phyloP scores from a whole-genome alignment of 352 stramenopile genomes.

The Phytopythium mirpurense region DNA sequence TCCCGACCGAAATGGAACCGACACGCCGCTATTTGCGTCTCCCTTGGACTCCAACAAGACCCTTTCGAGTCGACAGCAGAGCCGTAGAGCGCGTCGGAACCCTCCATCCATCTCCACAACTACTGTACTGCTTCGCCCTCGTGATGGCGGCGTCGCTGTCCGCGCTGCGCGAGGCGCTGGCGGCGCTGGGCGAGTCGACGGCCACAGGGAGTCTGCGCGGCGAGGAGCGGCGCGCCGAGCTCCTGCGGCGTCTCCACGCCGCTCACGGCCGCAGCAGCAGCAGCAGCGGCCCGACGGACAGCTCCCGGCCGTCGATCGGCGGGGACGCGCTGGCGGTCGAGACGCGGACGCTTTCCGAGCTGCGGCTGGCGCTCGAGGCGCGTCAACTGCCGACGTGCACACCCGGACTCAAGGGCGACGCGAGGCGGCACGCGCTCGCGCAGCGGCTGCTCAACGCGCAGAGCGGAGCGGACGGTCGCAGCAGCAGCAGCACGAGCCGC shows the following conservation, averaged over 20 bases:
- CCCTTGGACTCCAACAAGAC: too few species aligned
- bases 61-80: too few species aligned
- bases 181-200: slow-evolving; percentile 26
- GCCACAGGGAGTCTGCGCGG: slow-evolving; percentile 27
- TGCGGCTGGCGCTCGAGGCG: slow-evolving; percentile 31
- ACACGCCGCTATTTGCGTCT: too few species aligned
- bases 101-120: too few species aligned
- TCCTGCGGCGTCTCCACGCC: slow-evolving; percentile 19
- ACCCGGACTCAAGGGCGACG: slow-evolving; percentile 37
- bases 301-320: too few species aligned
- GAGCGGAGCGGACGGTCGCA: background rate
- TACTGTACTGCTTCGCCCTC: background rate
- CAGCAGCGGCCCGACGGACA: too few species aligned
- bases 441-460: slow-evolving; percentile 31
- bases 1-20: too few species aligned
- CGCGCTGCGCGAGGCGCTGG: slow-evolving; percentile 32
- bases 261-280: background rate
- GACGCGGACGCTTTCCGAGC: slow-evolving; percentile 19
- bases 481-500: background rate
- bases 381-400: slow-evolving; percentile 31
- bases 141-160: slow-evolving; percentile 7
- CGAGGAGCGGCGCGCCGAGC: slow-evolving; percentile 23
- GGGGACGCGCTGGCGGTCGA: background rate
- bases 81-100: too few species aligned
- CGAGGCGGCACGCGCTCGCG: slow-evolving; percentile 30